A percentile compares a stretch with the other conserved stretches of the same genome.
phyloP scores from a whole-genome alignment of 2,329 filamentous ascomycete species.

The Pyrenochaeta sp. region DNA sequence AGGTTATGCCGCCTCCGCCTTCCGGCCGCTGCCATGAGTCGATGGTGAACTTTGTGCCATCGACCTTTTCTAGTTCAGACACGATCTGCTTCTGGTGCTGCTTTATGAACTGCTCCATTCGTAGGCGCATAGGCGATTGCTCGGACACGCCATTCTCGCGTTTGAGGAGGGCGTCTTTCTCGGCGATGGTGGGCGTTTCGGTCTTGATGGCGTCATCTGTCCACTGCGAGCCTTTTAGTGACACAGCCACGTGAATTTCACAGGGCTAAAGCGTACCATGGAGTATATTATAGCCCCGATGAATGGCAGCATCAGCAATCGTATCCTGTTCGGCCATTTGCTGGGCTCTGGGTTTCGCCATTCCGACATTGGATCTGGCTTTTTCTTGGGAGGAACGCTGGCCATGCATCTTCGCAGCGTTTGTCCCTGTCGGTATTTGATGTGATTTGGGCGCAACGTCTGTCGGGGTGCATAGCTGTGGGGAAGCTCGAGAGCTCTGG shows the following conservation, averaged over 20 bases:
- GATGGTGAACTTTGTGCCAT: conserved; percentile 80
- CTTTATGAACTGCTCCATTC: conserved; percentile 97
- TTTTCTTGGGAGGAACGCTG: conserved; percentile 30
- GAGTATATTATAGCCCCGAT: conserved; percentile 65
- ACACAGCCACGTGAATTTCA: not conserved
- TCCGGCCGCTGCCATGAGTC: conserved; percentile 89
- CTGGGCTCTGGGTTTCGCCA: conserved; percentile 47
- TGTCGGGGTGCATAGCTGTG: conserved; percentile 34
- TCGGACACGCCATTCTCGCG: conserved; percentile 77
- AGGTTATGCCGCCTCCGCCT: conserved; percentile 92
- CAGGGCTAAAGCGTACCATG: conserved; percentile 55
- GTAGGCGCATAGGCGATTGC: conserved; percentile 91
- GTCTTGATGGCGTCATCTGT: conserved; percentile 52
- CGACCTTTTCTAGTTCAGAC: conserved; percentile 79
- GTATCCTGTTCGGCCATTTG: conserved; percentile 52
- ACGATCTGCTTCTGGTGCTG: conserved; percentile 91
- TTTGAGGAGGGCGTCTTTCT: conserved; percentile 83
- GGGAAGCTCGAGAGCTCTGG: conserved; percentile 39
- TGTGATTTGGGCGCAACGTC: conserved; percentile 26
- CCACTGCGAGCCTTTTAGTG: conserved; percentile 30
- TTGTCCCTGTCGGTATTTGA: conserved; percentile 21
- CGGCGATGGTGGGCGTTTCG: conserved; percentile 77
- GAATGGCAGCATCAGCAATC: conserved; percentile 59
- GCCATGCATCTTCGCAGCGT: conserved; percentile 28
- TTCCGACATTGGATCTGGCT: conserved; percentile 40